Evolutionary conservation across 441 rosid species (phyloP).

Genomic region (Eruca vesicaria): DNA sequence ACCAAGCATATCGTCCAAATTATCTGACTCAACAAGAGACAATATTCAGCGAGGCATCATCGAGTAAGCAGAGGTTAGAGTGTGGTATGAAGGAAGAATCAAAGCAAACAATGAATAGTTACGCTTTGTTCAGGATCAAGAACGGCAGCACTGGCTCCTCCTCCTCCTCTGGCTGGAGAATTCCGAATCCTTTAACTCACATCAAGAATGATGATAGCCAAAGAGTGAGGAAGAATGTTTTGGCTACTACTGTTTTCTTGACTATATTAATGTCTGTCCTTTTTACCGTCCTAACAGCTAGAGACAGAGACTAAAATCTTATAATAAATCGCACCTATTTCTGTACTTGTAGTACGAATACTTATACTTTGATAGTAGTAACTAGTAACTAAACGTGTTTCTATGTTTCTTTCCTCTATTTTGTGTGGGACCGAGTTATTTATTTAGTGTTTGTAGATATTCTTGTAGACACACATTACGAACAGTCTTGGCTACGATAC

Average conservation of each 20-base stretch:
- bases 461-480: not conserved
- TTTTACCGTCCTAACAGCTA: slow-evolving; percentile 13
- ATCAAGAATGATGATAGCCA: slow-evolving; percentile 21
- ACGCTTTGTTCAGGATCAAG: slow-evolving; percentile 27
- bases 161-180: not conserved
- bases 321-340: not conserved
- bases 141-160: not conserved
- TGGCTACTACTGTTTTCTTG: slow-evolving; percentile 15
- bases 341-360: not conserved
- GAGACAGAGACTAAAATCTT: not conserved
- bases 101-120: slow-evolving; percentile 12
- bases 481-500: too few relatives aligned
- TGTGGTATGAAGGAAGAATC: slow-evolving; percentile 23
- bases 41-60: slow-evolving; percentile 15
- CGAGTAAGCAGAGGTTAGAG: slow-evolving; percentile 17
- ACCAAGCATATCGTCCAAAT: slow-evolving; percentile 15
- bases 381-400: not conserved
- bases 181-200: not conserved
- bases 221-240: slow-evolving; percentile 14
- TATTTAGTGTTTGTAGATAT: not conserved
- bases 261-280: slow-evolving; percentile 21
- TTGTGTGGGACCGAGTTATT: not conserved
- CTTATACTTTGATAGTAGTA: not conserved
- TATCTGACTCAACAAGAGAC: slow-evolving; percentile 23
- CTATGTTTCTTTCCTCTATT: not conserved